Evolutionary conservation across 441 rosid species (phyloP).

Genomic region (Populus hybrid): DNA sequence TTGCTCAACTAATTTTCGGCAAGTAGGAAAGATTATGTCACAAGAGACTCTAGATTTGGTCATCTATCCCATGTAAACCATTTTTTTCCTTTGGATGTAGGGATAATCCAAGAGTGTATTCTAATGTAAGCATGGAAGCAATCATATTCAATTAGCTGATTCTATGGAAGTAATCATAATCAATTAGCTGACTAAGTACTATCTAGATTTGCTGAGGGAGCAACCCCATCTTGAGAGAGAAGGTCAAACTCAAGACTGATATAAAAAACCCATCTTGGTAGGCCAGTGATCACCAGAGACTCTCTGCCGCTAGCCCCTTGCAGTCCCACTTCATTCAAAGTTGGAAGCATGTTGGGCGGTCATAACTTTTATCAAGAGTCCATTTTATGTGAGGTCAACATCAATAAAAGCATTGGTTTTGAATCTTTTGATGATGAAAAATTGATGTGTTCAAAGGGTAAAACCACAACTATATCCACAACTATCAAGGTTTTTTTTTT

Average conservation of each 20-base stretch:
- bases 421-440: neutral
- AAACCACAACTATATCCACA: neutral
- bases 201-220: neutral
- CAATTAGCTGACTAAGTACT: neutral
- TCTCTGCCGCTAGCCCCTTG: neutral
- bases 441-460: neutral
- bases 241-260: neutral
- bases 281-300: neutral
- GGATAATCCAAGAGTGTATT: slow-evolving; percentile 13
- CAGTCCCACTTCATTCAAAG: neutral
- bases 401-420: slow-evolving; percentile 6
- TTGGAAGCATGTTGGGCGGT: neutral
- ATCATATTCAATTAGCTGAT: neutral
- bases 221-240: neutral
- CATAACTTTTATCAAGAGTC: neutral
- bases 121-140: slow-evolving; percentile 5
- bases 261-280: neutral
- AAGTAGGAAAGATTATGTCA: neutral
- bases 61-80: neutral
- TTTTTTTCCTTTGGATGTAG: neutral
- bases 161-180: neutral
- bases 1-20: neutral
- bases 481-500: neutral
- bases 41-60: neutral
- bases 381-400: slow-evolving; percentile 18